phyloP scores from a whole-genome alignment of 345 rosid genomes.

The Populus davidiana region DNA sequence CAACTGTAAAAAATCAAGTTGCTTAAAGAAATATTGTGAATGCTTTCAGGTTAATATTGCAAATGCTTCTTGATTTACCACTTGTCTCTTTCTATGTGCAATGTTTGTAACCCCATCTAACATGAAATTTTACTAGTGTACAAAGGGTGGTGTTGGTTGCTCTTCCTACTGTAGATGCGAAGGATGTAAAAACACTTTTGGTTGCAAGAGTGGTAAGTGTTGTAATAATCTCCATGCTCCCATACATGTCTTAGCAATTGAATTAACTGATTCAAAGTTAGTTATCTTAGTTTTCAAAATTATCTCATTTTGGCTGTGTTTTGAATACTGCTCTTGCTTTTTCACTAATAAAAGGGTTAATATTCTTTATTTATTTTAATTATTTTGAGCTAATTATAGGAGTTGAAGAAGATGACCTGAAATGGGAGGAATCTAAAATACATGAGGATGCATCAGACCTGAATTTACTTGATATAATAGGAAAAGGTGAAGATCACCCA shows the following conservation, averaged over 20 bases:
- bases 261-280: not conserved
- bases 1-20: slow-evolving; percentile 72
- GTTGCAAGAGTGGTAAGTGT: slow-evolving; percentile 47
- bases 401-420: slow-evolving; percentile 27
- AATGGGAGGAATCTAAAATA: slow-evolving; percentile 23
- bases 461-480: not conserved
- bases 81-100: slow-evolving; percentile 9
- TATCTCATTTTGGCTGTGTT: not conserved
- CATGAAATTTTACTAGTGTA: slow-evolving; percentile 13
- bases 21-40: slow-evolving; percentile 78
- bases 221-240: not conserved
- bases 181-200: slow-evolving; percentile 54
- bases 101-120: slow-evolving; percentile 15
- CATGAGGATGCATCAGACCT: slow-evolving; percentile 20
- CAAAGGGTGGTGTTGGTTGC: slow-evolving; percentile 70
- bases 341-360: not conserved
- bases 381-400: slow-evolving; percentile 14
- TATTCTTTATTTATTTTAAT: not conserved
- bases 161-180: slow-evolving; percentile 66
- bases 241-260: not conserved
- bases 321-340: not conserved
- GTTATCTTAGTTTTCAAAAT: not conserved
- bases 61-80: not conserved
- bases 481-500: slow-evolving; percentile 23
- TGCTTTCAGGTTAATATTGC: slow-evolving; percentile 55